Base-by-base conservation (phyloP, 2,329 filamentous ascomycete species). In the Pseudonectria foliicola region DNA sequence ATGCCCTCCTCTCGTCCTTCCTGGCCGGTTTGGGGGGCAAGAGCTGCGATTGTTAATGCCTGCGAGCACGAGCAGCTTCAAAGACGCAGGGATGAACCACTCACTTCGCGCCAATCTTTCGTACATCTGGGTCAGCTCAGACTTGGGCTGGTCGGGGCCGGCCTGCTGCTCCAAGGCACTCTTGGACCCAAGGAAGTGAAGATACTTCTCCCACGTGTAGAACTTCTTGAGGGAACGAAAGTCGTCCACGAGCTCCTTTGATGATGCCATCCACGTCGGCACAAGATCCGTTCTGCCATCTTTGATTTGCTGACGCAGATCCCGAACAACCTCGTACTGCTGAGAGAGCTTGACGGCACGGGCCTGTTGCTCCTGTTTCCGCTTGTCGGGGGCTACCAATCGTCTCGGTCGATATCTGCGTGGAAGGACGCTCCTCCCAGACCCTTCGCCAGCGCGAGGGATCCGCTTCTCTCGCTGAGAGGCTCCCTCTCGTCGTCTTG, bases 161-260 rank as follows among this genome's bases (percentile, higher is more conserved):
- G 40, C 34, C 10, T 49, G 42, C 10, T 49, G 42, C 10, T 53
- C 44, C 11, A 44, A 27, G 5, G 49, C 45, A 7, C 43, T 43
- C 16, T 50, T 58, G 3, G 52, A 46, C 4, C 75, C 67, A 43
- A 78, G 58, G 50, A 78, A 77, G 37, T 67, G 65, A 31, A 80
- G 62, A 45, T 79, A 80, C 52, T 77, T 79, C 39, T 82, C 77
- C 75, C 75, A 81, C 2, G 75, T 70, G 46, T 80, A 82, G 45
- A 82, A 81, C 31, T 73, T 68, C 48, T 75, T 79, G 44, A 75
- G 71, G 0, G 73, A 74, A 41, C 75, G 65, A 50, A 82, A 82
- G 40, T 82, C 77, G 38, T 80, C 71, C 8, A 80, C 68, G 7
- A 82, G 65, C 33, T 73, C 67, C 49, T 67, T 68, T 1, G 77